Evolutionary conservation across 352 stramenopile genomes (phyloP), one percentile per base, ranked within the genome.

Genomic region (Globisporangium okanoganense): DNA sequence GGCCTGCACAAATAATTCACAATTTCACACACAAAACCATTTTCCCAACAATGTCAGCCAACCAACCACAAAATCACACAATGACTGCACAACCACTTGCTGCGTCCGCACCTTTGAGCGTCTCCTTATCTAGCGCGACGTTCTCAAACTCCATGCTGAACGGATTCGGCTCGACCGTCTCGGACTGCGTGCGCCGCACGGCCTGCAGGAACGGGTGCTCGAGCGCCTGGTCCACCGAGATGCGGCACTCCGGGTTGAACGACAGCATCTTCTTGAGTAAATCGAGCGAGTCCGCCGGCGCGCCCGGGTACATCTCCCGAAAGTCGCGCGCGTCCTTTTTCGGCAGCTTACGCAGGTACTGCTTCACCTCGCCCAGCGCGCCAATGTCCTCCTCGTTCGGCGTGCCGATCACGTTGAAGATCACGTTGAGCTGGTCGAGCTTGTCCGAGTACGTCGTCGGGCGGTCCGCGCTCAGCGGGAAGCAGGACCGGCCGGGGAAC

Each of bases 391-490:
- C 72, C 64, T 95, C 86, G 12, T 72, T 82, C 1, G 93, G 93
- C n/a, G 93, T 98, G 10, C 94, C 94, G 64, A 98, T 97, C 56
- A 98, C 90, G 61, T 96, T 94, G 62, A 98, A 98, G 61, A 98
- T 98, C 49, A 98, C 89, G 65, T 97, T 98, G 20, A 98, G 85
- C 70, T 98, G 94, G 55, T 97, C 85, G 38, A 94, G 65, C 60
- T 94, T 93, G 71, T 95, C 85, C 50, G 83, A 92, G 66, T 94
- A 94, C 16, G 82, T 94, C 44, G 82, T 90, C 8, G 86, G 83
- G 6, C 82, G 79, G 61, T 92, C 85, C 36, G 86, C 83, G 57
- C 86, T 95, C 40, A 95, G 71, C 16, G 86, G 85, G 58, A 93
- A 94, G 64, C 86, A 95, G n/a, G 86, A 94, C 20, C 82, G 81